Percentiles rank a stretch among this genome's conserved stretches.
These are phyloP conservation scores for Beauveria pseudobassiana DNA, from an alignment of 2,329 filamentous ascomycete species.

Conservation along the genomic window DNA sequence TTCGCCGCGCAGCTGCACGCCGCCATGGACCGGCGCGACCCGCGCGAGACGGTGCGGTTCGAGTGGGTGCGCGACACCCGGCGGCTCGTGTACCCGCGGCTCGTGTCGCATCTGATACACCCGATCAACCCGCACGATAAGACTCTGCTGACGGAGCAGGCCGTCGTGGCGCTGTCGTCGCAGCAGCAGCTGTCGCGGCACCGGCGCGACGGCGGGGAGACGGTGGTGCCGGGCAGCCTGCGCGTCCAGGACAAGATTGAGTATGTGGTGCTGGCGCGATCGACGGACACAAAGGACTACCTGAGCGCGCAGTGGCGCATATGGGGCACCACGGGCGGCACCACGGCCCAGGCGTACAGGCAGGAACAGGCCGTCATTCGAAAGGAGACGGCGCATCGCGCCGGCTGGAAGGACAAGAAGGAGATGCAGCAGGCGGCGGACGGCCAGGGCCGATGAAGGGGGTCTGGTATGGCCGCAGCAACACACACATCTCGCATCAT, in stretches of 20 bases:
- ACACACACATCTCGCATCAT: neutral
- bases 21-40: constrained; percentile 45
- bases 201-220: constrained; percentile 20
- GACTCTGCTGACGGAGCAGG: constrained; percentile 36
- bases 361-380: constrained; percentile 29
- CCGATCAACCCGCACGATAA: constrained; percentile 36
- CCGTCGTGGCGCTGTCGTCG: constrained; percentile 52
- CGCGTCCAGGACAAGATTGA: constrained; percentile 51
- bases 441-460: neutral
- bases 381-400: constrained; percentile 25
- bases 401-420: constrained; percentile 23
- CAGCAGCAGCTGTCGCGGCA: constrained; percentile 45
- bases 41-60: constrained; percentile 41
- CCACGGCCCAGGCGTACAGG: constrained; percentile 35
- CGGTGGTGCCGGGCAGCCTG: constrained; percentile 36
- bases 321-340: constrained; percentile 55
- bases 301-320: constrained; percentile 50
- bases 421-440: neutral
- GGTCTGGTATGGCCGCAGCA: neutral
- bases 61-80: constrained; percentile 45
- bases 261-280: constrained; percentile 54
- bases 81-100: constrained; percentile 33
- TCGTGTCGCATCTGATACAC: constrained; percentile 49
- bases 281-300: constrained; percentile 38
- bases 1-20: constrained; percentile 44